These are phyloP conservation scores for Pythium monospermum DNA, from an alignment of 352 stramenopile genomes.

Conservation along the genomic window DNA sequence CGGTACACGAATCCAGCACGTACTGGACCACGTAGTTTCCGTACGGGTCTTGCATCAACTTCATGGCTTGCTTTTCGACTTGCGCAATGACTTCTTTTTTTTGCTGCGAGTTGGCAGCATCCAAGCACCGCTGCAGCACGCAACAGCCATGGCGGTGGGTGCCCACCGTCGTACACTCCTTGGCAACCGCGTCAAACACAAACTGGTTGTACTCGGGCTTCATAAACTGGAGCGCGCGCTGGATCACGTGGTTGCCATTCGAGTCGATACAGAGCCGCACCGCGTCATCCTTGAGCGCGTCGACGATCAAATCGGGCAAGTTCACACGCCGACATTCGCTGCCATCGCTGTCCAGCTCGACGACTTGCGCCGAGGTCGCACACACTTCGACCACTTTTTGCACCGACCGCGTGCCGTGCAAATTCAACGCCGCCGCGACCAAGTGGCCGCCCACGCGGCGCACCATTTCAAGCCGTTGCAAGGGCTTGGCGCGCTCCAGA, in stretches of 20 bases:
- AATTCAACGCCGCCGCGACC: constrained; percentile 94
- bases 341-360: constrained; percentile 44
- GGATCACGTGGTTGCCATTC: constrained; percentile 98
- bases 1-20: constrained; percentile 83
- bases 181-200: constrained; percentile 96
- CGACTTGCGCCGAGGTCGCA: constrained; percentile 70
- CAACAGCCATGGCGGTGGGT: constrained; percentile 97
- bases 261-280: constrained; percentile 96
- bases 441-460: constrained; percentile 91
- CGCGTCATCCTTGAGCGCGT: constrained; percentile 90
- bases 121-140: constrained; percentile 95
- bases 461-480: constrained; percentile 91
- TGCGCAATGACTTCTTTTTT: constrained; percentile 89
- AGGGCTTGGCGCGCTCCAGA: constrained; percentile 90
- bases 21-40: constrained; percentile 93
- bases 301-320: constrained; percentile 91
- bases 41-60: constrained; percentile 93
- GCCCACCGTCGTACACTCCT: constrained; percentile 94
- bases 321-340: constrained; percentile 33
- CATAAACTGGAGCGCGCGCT: constrained; percentile 94
- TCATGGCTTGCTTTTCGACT: constrained; percentile 95
- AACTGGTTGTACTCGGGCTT: constrained; percentile 93
- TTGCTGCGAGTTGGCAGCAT: constrained; percentile 86
- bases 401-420: constrained; percentile 97
- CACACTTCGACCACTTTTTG: constrained; percentile 98